Percentiles rank a stretch among this genome's conserved stretches.
These are phyloP conservation scores for Debaryomyces maramus DNA, from an alignment of 805 yeast species.

Conservation along the genomic window DNA sequence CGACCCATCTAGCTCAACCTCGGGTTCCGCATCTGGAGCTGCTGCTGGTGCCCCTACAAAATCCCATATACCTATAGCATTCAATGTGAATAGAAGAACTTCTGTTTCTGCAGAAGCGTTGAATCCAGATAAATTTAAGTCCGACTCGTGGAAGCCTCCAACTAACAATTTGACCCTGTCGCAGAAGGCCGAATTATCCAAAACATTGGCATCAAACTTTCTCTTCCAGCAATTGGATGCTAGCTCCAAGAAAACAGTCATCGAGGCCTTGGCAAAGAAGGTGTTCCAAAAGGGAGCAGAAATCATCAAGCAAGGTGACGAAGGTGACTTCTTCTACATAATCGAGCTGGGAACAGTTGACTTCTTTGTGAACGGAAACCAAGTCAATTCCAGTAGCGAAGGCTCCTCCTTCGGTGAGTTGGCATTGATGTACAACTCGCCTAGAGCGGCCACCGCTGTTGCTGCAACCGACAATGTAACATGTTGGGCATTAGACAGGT, in stretches of 20 bases:
- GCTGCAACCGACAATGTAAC: constrained; percentile 63
- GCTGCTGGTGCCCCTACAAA: constrained; percentile 18
- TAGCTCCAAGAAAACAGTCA: constrained; percentile 72
- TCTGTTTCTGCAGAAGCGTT: constrained; percentile 88
- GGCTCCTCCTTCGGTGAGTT: constrained; percentile 96
- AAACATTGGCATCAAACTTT: constrained; percentile 76
- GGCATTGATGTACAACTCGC: constrained; percentile 96
- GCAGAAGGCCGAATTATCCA: constrained; percentile 67
- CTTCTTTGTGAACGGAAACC: constrained; percentile 66
- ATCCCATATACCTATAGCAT: constrained; percentile 52
- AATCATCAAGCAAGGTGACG: constrained; percentile 88
- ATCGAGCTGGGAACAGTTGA: constrained; percentile 85
- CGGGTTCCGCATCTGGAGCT: constrained; percentile 9
- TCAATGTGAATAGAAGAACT: constrained; percentile 81
- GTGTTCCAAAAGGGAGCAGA: constrained; percentile 55
- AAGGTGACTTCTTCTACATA: constrained; percentile 89
- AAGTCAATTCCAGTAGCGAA: constrained; percentile 73
- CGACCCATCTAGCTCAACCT: constrained; percentile 15
- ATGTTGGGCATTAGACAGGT: constrained; percentile 88
- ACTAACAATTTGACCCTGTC: constrained; percentile 59
- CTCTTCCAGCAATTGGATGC: constrained; percentile 81
- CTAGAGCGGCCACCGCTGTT: constrained; percentile 92
- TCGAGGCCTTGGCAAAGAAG: constrained; percentile 81
- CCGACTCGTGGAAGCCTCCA: constrained; percentile 74
- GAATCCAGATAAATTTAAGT: constrained; percentile 67